These are phyloP conservation scores for Macrolepiota albuminosa DNA, from an alignment of 768 basidiomycete genomes.

Conservation along the genomic window DNA sequence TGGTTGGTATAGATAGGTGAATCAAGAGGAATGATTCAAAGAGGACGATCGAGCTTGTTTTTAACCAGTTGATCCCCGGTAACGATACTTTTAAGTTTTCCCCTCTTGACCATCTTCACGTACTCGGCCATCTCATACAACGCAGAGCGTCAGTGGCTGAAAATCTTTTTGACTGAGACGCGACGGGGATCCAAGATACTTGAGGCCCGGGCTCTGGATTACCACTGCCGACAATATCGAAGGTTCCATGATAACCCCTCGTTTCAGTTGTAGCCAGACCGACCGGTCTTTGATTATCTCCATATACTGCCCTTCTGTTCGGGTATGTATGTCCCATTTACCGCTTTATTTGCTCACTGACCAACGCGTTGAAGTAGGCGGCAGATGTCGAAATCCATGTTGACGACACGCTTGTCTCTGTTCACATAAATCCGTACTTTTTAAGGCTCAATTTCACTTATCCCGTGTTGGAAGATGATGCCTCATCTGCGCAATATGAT, in stretches of 20 bases:
- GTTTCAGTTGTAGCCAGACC: slow-evolving; percentile 67
- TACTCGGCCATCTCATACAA: neutral
- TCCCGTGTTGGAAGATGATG: slow-evolving; percentile 61
- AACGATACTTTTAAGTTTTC: neutral
- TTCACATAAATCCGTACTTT: slow-evolving; percentile 84
- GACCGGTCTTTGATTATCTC: slow-evolving; percentile 48
- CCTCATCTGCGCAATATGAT: slow-evolving; percentile 70
- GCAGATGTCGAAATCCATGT: slow-evolving; percentile 78
- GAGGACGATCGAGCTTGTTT: neutral
- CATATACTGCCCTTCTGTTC: slow-evolving; percentile 68
- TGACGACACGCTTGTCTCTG: slow-evolving; percentile 61
- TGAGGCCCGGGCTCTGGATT: neutral
- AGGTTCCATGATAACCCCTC: slow-evolving; percentile 60
- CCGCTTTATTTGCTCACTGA: slow-evolving; percentile 9
- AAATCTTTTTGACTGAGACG: neutral
- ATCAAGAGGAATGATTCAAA: neutral
- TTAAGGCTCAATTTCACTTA: slow-evolving; percentile 75
- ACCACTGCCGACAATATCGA: neutral
- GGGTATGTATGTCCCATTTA: slow-evolving; percentile 37
- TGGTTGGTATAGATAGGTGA: neutral
- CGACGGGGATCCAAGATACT: neutral
- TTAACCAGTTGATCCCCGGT: neutral
- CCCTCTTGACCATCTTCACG: neutral
- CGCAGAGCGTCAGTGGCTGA: neutral
- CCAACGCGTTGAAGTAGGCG: slow-evolving; percentile 48